Conservation (phyloP, 2,329 filamentous ascomycete genomes). For the Penicillium sp. region DNA sequence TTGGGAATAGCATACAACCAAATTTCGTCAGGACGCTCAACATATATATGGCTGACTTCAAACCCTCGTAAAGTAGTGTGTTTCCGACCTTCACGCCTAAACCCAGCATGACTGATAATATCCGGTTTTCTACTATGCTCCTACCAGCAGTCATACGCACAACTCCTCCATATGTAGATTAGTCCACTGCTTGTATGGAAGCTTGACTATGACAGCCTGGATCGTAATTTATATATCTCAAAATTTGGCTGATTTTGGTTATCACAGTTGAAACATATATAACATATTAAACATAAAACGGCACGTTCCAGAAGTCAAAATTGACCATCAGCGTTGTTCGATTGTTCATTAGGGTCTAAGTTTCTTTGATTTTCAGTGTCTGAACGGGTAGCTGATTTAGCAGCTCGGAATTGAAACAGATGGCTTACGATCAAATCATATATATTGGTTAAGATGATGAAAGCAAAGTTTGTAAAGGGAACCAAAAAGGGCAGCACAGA, state of each 20-base stretch:
- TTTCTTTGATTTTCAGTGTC: too few relatives aligned
- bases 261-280: too few relatives aligned
- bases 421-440: background rate
- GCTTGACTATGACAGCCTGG: too few relatives aligned
- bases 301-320: rapidly evolving
- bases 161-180: background rate
- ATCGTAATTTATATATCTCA: background rate
- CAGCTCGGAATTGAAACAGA: background rate
- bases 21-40: too few relatives aligned
- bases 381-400: background rate
- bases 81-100: too few relatives aligned
- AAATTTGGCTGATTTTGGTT: too few relatives aligned
- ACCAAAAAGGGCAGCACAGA: too few relatives aligned
- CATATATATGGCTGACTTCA: background rate
- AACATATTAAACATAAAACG: background rate
- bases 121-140: background rate
- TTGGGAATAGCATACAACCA: background rate
- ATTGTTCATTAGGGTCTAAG: background rate
- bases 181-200: background rate
- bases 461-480: background rate
- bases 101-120: too few relatives aligned
- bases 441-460: background rate
- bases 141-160: background rate
- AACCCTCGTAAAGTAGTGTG: background rate
- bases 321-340: background rate